Conservation (phyloP, 2,329 filamentous ascomycete species). For the Paecilomyces dactylethromorphus region DNA sequence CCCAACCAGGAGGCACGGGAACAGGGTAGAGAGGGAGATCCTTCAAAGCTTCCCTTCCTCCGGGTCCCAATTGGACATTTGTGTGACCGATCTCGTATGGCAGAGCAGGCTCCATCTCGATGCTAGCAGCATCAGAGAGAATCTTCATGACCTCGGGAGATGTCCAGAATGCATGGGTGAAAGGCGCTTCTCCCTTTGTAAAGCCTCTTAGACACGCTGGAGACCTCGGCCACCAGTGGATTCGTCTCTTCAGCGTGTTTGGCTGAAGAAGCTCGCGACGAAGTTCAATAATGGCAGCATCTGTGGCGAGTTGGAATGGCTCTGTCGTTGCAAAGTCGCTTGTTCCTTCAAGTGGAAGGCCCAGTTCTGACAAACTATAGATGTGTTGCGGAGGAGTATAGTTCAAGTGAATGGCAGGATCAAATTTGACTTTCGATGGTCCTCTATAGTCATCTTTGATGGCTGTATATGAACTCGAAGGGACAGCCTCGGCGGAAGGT, state of each 20-base stretch:
- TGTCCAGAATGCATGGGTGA: not conserved
- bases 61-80: not conserved
- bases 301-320: not conserved
- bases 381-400: not conserved
- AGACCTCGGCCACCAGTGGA: not conserved
- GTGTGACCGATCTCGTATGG: not conserved
- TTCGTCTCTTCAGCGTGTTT: not conserved
- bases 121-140: not conserved
- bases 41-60: conserved; percentile 4
- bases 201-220: not conserved
- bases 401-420: not conserved
- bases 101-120: not conserved
- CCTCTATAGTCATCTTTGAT: not conserved
- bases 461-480: not conserved
- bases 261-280: not conserved
- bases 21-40: conserved; percentile 64
- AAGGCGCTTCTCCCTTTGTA: not conserved
- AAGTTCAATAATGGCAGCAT: not conserved
- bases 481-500: not conserved
- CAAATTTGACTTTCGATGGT: not conserved
- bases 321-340: not conserved
- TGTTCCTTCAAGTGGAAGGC: not conserved
- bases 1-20: conserved; percentile 79
- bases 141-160: not conserved
- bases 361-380: not conserved